phyloP scores from a whole-genome alignment of 331 rosid genomes.

The Cydonia oblonga region DNA sequence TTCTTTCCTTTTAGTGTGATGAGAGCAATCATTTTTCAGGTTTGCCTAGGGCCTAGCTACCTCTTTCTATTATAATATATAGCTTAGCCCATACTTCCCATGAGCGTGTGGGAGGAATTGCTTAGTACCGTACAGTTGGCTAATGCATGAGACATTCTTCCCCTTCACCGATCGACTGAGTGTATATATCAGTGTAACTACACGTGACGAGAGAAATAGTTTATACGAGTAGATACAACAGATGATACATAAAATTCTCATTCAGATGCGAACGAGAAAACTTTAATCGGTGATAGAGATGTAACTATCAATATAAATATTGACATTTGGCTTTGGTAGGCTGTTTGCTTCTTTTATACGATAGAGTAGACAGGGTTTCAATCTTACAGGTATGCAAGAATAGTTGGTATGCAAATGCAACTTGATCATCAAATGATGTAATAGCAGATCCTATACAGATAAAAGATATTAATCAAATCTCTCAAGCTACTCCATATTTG shows the following conservation, averaged over 20 bases:
- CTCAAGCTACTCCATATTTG: conserved; percentile 8
- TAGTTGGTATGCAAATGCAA: conserved; percentile 10
- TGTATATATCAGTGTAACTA: neutral
- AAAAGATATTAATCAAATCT: conserved; percentile 4
- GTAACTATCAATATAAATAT: too few species aligned
- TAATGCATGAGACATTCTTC: neutral
- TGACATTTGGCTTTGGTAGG: neutral
- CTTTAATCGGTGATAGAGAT: neutral
- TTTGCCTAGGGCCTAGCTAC: neutral
- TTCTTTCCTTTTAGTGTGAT: neutral
- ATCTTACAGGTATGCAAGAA: conserved; percentile 6
- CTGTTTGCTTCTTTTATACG: neutral
- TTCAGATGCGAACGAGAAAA: too few species aligned
- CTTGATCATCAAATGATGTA: conserved; percentile 12
- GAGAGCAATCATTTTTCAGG: conserved; percentile 18
- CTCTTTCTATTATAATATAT: conserved; percentile 1
- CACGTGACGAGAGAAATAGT: too few species aligned
- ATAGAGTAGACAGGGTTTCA: conserved; percentile 1
- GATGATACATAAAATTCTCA: neutral
- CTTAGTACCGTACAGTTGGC: neutral
- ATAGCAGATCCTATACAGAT: conserved; percentile 3
- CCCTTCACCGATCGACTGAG: neutral
- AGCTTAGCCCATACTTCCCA: conserved; percentile 21
- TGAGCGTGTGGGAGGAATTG: neutral
- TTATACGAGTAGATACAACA: accelerated